phyloP scores from a whole-genome alignment of 139 green algal genomes.

The Monoraphidium neglectum region DNA sequence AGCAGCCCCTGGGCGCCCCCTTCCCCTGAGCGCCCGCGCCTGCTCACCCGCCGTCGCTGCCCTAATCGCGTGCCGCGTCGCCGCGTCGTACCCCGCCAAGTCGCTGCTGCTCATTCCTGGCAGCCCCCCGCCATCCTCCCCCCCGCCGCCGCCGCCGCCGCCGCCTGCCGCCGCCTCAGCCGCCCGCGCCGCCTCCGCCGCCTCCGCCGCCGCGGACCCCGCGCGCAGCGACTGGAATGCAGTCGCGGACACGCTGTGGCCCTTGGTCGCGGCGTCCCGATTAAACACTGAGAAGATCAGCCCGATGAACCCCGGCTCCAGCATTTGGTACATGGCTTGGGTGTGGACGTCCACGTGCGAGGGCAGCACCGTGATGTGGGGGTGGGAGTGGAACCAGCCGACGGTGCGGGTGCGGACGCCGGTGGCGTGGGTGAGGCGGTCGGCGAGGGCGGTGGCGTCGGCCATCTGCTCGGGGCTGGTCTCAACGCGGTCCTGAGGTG shows the following conservation, averaged over 20 bases:
- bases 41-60: not conserved
- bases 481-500: slow-evolving; percentile 79
- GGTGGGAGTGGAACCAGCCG: slow-evolving; percentile 87
- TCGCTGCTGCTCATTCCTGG: slow-evolving; percentile 10
- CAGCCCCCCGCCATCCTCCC: slow-evolving; percentile 16
- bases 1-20: too few relatives aligned
- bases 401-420: slow-evolving; percentile 64
- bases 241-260: slow-evolving; percentile 37
- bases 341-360: slow-evolving; percentile 81
- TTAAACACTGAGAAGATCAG: slow-evolving; percentile 88
- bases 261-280: slow-evolving; percentile 27
- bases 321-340: slow-evolving; percentile 81
- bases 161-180: not conserved
- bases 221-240: slow-evolving; percentile 53
- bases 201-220: too few relatives aligned
- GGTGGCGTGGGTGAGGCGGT: slow-evolving; percentile 57
- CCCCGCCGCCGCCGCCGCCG: not conserved
- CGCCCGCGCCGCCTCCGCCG: too few relatives aligned
- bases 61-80: not conserved
- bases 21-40: too few relatives aligned
- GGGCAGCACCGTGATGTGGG: slow-evolving; percentile 86
- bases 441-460: slow-evolving; percentile 51
- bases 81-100: slow-evolving; percentile 2
- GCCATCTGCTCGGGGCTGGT: slow-evolving; percentile 82
- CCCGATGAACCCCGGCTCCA: slow-evolving; percentile 79